Evolutionary conservation across 768 basidiomycete genomes (phyloP), one percentile per base, ranked within the genome.

Genomic region (Tephrocybe sp.): DNA sequence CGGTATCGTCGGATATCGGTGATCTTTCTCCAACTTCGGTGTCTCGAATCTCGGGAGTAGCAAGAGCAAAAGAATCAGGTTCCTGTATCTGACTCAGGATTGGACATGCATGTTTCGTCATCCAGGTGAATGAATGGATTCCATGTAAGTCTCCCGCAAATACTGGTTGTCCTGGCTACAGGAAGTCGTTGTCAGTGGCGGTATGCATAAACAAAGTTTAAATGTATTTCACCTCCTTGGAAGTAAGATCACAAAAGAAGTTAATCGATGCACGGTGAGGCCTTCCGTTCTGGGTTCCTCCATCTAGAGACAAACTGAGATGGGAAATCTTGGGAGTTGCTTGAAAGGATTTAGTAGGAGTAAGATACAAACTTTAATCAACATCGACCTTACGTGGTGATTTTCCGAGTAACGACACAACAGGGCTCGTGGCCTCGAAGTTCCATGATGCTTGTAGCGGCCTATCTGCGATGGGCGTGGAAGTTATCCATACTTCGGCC

Each of bases 91-190:
- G 14, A 25, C 41, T 18, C 17, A 14, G 17, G 30, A 43, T 38
- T 51, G 67, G 67, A 26, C 69, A 70, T 14, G 58, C 69, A 50
- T 67, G 55, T 39, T 54, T 64, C 28, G 65, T 66, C 8, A 47
- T 46, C 69, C 65, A 67, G 17, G 42, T 32, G 40, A 68, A 64
- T 9, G 57, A 59, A 58, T 60, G 60, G 14, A 58, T 45, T 1
- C 56, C 64, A 8, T 48, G 18, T 12, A 37, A 36, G 25, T 65
- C 61, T 11, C 47, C 43, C 11, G 55, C 14, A 37, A 60, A 64
- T 26, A 20, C 28, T 8, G 64, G 34, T 3, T 42, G 45, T 38
- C 61, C 58, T 7, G 39, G 39, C 26, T 62, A 18, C 12, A 45
- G 6, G 33, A 41, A 23, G 40, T 36, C 24, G 26, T 20, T 14